phyloP scores from a whole-genome alignment of 305 asterid genomes.

The Fraxinus platypoda region DNA sequence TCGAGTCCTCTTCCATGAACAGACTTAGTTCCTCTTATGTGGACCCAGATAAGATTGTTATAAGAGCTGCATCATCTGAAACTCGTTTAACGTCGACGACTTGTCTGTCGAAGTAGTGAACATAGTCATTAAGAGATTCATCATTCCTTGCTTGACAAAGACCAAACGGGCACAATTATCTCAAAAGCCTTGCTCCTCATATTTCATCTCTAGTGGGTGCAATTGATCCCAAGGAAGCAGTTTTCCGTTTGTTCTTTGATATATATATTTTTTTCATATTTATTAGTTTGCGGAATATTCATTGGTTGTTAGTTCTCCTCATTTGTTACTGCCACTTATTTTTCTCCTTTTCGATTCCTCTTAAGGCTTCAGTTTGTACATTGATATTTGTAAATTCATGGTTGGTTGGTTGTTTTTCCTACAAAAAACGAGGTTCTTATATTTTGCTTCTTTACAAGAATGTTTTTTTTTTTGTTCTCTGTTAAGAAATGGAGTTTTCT shows the following conservation, averaged over 20 bases:
- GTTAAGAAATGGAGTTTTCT: background rate
- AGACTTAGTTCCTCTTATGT: background rate
- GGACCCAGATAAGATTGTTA: background rate
- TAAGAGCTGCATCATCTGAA: background rate
- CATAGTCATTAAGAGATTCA: background rate
- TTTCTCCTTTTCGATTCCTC: background rate
- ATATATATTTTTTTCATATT: background rate
- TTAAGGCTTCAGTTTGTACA: background rate
- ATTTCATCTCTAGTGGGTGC: background rate
- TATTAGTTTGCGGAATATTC: conserved; percentile 17
- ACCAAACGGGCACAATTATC: background rate
- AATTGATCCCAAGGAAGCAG: background rate
- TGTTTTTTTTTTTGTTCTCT: background rate
- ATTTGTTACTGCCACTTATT: background rate
- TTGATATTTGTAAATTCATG: background rate
- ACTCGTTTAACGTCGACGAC: background rate
- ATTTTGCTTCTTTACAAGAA: background rate
- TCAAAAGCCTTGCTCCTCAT: background rate
- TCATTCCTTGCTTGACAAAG: background rate
- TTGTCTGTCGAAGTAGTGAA: background rate
- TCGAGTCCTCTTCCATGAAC: background rate
- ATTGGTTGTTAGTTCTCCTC: conserved; percentile 1
- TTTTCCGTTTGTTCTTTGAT: background rate
- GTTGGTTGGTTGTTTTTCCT: background rate
- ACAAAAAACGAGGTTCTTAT: background rate